Evolutionary conservation across 2,329 filamentous ascomycete genomes (phyloP).

Genomic region (Colletotrichum zoysiae): DNA sequence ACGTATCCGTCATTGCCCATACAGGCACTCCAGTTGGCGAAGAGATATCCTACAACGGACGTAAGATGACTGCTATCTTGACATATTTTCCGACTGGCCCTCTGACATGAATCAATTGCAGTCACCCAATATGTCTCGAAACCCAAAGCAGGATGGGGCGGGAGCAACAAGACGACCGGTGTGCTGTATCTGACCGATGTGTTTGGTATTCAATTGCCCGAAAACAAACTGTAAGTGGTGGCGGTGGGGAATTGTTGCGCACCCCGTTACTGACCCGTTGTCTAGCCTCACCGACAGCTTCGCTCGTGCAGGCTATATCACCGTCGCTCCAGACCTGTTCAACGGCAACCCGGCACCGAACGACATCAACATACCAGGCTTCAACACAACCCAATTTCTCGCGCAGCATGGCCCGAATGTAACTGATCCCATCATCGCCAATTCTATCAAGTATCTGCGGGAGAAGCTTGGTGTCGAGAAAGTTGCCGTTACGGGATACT

Average conservation of each 20-base stretch:
- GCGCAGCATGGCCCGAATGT: constrained; percentile 53
- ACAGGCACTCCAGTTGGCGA: constrained; percentile 37
- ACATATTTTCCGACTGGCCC: not conserved
- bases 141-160: constrained; percentile 20
- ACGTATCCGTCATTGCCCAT: constrained; percentile 34
- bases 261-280: not conserved
- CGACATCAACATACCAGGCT: constrained; percentile 52
- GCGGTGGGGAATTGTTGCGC: not conserved
- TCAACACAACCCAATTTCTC: constrained; percentile 58
- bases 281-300: constrained; percentile 71
- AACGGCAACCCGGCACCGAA: constrained; percentile 65
- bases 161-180: constrained; percentile 16
- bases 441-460: constrained; percentile 60
- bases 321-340: constrained; percentile 76
- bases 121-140: constrained; percentile 39
- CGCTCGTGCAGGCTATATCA: constrained; percentile 75
- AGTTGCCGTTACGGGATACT: constrained; percentile 72
- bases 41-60: constrained; percentile 25
- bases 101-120: not conserved
- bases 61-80: constrained; percentile 5
- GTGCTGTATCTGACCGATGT: constrained; percentile 51
- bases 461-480: constrained; percentile 62
- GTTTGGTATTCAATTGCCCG: constrained; percentile 51
- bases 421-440: constrained; percentile 62
- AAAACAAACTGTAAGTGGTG: constrained; percentile 43